These are phyloP conservation scores for Oryza brachyantha DNA, from an alignment of 176 grass and related monocot species.

Conservation along the genomic window DNA sequence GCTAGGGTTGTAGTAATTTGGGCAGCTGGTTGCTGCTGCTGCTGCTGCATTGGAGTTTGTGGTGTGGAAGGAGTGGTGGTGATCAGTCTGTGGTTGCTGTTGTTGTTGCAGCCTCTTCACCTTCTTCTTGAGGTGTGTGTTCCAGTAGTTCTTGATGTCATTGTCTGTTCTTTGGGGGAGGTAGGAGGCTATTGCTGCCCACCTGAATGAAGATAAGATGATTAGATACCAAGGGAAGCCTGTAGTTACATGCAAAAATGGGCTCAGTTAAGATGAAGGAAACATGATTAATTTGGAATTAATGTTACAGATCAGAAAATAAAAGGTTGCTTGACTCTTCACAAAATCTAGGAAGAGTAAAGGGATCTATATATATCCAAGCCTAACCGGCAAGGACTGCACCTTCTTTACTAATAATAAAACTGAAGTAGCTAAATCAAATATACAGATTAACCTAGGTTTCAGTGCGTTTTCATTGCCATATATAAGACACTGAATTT, in stretches of 20 bases:
- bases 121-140: constrained; percentile 66
- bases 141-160: constrained; percentile 70
- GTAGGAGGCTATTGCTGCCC: constrained; percentile 64
- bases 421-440: no score
- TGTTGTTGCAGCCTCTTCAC: constrained; percentile 49
- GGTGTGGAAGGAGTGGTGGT: constrained; percentile 33
- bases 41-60: constrained; percentile 14
- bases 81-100: constrained; percentile 29
- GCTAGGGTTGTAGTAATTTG: constrained; percentile 44
- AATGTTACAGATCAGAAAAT: no score
- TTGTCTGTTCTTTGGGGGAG: constrained; percentile 58
- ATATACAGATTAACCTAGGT: no score
- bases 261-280: background rate
- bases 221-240: background rate
- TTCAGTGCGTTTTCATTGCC: background rate
- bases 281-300: no score
- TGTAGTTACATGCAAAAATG: background rate
- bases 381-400: no score
- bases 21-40: background rate
- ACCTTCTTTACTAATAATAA: no score
- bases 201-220: constrained; percentile 6
- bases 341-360: no score
- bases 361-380: no score
- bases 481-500: background rate
- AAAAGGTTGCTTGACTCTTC: no score